Base-by-base conservation (phyloP, 1,284 basidiomycete species). In the Naganishia sp. region DNA sequence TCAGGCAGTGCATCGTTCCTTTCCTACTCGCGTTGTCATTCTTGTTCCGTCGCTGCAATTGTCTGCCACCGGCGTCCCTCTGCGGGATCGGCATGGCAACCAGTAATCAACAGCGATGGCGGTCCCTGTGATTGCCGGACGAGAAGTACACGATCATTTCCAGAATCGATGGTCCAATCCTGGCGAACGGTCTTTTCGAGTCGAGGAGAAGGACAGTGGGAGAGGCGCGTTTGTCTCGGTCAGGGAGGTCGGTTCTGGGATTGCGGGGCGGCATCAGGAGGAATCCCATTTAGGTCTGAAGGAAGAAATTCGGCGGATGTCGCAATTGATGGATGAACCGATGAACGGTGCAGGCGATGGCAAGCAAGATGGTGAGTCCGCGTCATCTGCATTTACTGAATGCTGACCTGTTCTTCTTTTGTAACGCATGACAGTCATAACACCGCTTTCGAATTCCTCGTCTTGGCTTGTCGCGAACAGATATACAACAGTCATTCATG, bases 401-500 rank as follows among this genome's bases (percentile, higher is more conserved):
- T 39, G 7, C 35, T 39, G 35, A 39, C 7, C 7, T 39, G 3
- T 10, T 2, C 10, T 13, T 39, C 4, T 13, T 39, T 9, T 13
- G 35, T 4, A 39, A 10, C 7, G 35, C 10, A 13, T 39, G 10
- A n/a, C 11, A 47, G 23, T 28, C 7, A 21, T 13, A 35, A 13
- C 28, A n/a, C n/a, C 28, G 2, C 17, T 9, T 1, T 47, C 43
- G 35, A 32, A 42, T 31, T 2, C 28, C 31, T n/a, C 28, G 21
- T 15, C n/a, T 31, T 10, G 9, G 47, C 17, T 61, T 61, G 23
- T 61, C 4, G 15, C 21, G 18, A 25, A 42, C 17, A 39, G 21
- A 3, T 61, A 61, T 25, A 49, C 25, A 25, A 61, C 58, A 15
- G 47, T 51, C 35, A 42, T 61, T 4, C 23, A 51, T 50, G 21